These are phyloP conservation scores for Quercus suber DNA, from an alignment of 306 rosid genomes.

Conservation along the genomic window DNA sequence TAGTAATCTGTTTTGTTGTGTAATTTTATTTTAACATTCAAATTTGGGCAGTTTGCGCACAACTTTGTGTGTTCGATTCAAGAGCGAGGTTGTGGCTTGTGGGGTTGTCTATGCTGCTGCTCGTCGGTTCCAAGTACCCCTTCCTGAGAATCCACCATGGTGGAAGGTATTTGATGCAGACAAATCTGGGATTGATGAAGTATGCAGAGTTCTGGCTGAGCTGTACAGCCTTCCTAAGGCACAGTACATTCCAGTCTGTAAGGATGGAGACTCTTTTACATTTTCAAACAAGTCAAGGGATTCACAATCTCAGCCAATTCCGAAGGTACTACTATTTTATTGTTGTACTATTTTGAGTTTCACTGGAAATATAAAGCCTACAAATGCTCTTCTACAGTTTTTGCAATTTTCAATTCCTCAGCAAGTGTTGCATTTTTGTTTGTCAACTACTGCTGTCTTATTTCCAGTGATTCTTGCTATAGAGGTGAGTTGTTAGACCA, in stretches of 20 bases:
- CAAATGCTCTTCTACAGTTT: not conserved
- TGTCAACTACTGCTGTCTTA: not conserved
- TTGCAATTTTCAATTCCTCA: not conserved
- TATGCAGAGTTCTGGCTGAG: constrained; percentile 85
- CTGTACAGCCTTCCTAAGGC: constrained; percentile 91
- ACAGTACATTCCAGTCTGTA: constrained; percentile 73
- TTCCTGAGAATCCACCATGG: constrained; percentile 98
- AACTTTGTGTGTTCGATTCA: constrained; percentile 87
- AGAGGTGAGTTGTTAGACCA: not conserved
- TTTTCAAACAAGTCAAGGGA: constrained; percentile 68
- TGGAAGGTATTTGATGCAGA: constrained; percentile 96
- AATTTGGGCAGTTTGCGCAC: constrained; percentile 71
- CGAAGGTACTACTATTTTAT: constrained; percentile 45
- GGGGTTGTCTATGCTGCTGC: constrained; percentile 97
- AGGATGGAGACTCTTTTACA: constrained; percentile 82
- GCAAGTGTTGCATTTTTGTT: constrained; percentile 1
- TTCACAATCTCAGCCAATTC: constrained; percentile 56
- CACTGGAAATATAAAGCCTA: not conserved
- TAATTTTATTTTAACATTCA: constrained; percentile 1
- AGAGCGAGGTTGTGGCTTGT: constrained; percentile 97
- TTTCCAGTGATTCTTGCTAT: not conserved
- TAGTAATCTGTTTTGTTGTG: not conserved
- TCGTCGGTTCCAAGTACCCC: constrained; percentile 87
- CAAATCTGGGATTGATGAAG: constrained; percentile 89
- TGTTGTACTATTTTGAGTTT: not conserved